Base-by-base conservation (phyloP, 1,284 basidiomycete genomes). In the Ceratobasidium sp. region DNA sequence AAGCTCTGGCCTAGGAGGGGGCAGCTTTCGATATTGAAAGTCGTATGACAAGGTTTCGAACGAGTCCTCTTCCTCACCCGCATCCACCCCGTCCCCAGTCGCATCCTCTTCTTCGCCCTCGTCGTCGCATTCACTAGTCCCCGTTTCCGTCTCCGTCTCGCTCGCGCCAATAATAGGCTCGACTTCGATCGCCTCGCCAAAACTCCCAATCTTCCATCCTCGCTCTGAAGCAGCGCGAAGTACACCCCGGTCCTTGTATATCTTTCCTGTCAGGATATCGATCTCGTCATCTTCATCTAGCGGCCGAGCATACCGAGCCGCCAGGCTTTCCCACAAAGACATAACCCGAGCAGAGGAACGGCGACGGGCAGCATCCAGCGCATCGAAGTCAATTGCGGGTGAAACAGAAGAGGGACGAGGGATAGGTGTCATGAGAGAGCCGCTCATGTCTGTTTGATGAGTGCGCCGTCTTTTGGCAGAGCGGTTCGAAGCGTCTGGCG, bases 281-380 rank as follows among this genome's bases (percentile, higher is more conserved):
- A 79, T 76, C 34, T 78, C 76, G 62, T 79, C 78, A 54, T 79
- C 78, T 52, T 79, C 77, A 49, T 77, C 78, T 9, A 79, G 46
- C 17, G 68, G 76, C 19, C 76, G 75, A n/a, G 77, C 77, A 65
- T 79, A 79, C 19, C 75, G 76, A 40, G 69, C 75, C 37, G 78
- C 78, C 9, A 79, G 46, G 29, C 67, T 76, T n/a, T 79, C 76
- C 78, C 78, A 79, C 22, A 79, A 32, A n/a, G 77, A 77, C 67
- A 79, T 61, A 13, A 79, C 78, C n/a, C 78, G 77, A 46, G 59
- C 56, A 34, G 70, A 68, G n/a, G 77, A 66, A 11, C 76, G 76
- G 22, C 77, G 77, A 34, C 76, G 76, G 44, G 77, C 77, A 51
- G 62, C 69, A 68, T 75, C 76, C 6, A 74, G 71, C 1, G 15